These are phyloP conservation scores for Paratrimastix pyriformis DNA, from an alignment of 78 protist genomes.

Conservation along the genomic window DNA sequence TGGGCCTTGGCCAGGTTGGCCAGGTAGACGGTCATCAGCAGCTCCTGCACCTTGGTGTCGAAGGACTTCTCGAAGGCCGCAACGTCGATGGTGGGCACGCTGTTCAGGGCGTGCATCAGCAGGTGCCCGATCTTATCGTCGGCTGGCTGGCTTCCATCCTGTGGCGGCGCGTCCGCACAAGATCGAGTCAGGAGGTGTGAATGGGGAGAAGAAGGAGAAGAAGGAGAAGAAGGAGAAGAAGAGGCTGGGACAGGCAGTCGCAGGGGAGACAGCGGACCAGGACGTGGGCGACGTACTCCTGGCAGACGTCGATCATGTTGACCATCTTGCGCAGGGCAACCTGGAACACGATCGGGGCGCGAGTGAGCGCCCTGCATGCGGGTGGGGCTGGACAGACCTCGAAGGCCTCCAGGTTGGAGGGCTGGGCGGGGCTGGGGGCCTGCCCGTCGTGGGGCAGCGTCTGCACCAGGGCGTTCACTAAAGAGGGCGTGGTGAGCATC, in stretches of 20 bases:
- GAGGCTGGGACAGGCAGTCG: not conserved
- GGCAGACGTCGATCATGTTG: not conserved
- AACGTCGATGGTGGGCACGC: slow-evolving; percentile 14
- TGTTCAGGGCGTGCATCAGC: not conserved
- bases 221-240: not conserved
- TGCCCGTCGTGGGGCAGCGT: no score
- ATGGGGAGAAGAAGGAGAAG: not conserved
- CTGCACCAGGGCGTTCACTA: no score
- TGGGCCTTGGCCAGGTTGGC: slow-evolving; percentile 26
- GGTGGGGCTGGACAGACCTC: no score
- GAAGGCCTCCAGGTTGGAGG: no score
- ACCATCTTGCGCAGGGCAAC: slow-evolving; percentile 13
- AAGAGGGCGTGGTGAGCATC: no score
- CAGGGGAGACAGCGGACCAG: not conserved
- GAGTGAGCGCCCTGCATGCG: no score
- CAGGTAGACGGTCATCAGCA: slow-evolving; percentile 27
- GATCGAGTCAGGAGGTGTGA: not conserved
- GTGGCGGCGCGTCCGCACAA: not conserved
- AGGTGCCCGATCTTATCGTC: not conserved
- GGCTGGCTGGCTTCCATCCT: not conserved
- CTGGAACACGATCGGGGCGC: no score
- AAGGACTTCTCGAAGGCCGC: slow-evolving; percentile 3
- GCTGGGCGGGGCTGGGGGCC: no score
- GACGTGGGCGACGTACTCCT: not conserved
- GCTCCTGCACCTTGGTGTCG: slow-evolving; percentile 16